Evolutionary conservation across 2,329 filamentous ascomycete species (phyloP).

Genomic region (Ophiostoma novo-ulmi): DNA sequence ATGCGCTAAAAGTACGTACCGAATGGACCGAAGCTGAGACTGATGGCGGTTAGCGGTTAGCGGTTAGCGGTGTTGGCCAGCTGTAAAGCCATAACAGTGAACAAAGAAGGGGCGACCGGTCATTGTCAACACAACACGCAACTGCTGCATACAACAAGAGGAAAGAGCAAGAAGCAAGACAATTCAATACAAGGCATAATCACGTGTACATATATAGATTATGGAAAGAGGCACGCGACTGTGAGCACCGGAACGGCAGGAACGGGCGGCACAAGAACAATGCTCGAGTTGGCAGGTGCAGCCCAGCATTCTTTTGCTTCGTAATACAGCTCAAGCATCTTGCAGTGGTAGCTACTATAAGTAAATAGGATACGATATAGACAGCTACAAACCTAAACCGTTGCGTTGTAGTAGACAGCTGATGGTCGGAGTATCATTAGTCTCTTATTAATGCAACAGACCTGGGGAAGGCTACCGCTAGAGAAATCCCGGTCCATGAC

Average conservation of each 20-base stretch:
- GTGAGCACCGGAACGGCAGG: background rate
- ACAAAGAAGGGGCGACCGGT: slow-evolving; percentile 5
- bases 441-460: background rate
- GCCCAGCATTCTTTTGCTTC: background rate
- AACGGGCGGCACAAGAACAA: background rate
- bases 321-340: background rate
- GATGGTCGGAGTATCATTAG: slow-evolving; percentile 1
- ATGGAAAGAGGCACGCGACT: background rate
- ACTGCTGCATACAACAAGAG: background rate
- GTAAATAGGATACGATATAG: background rate
- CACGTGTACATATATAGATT: background rate
- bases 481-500: background rate
- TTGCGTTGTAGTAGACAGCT: background rate
- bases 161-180: background rate
- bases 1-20: background rate
- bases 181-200: background rate
- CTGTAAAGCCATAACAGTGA: background rate
- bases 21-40: slow-evolving; percentile 4
- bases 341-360: too few relatives aligned
- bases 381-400: background rate
- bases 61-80: background rate
- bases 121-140: background rate
- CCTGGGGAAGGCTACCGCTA: background rate
- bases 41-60: background rate
- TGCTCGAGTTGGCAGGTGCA: background rate